phyloP scores from a whole-genome alignment of 805 yeast genomes.

The Kodamaea lidongshanica region DNA sequence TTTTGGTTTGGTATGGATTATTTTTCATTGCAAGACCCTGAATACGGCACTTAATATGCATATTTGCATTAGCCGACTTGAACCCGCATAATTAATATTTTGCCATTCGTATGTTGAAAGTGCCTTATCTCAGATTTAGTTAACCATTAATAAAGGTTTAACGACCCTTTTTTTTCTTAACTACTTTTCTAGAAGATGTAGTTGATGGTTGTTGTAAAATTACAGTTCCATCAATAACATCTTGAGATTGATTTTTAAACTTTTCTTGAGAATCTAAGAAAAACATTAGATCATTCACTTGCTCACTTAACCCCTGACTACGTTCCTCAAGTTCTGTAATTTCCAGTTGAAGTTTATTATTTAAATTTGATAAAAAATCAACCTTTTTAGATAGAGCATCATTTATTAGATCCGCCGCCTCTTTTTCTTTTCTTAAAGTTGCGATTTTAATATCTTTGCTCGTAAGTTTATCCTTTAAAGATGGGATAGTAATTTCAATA shows the following conservation, averaged over 20 bases:
- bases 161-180: slow-evolving; percentile 17
- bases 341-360: slow-evolving; percentile 20
- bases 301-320: slow-evolving; percentile 51
- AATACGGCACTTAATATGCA: too few species aligned
- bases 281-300: slow-evolving; percentile 74
- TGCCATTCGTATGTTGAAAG: too few species aligned
- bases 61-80: too few species aligned
- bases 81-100: too few species aligned
- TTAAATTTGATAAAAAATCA: slow-evolving; percentile 25
- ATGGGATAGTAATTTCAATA: slow-evolving; percentile 25
- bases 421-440: slow-evolving; percentile 26
- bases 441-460: slow-evolving; percentile 25
- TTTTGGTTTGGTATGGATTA: too few species aligned
- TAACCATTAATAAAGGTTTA: too few species aligned
- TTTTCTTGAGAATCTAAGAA: slow-evolving; percentile 68
- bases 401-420: slow-evolving; percentile 26
- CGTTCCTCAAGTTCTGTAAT: slow-evolving; percentile 25
- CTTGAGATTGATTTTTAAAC: slow-evolving; percentile 64
- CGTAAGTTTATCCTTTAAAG: slow-evolving; percentile 26
- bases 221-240: slow-evolving; percentile 64
- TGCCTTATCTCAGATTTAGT: too few species aligned
- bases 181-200: too few species aligned
- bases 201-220: slow-evolving; percentile 31
- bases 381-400: slow-evolving; percentile 36
- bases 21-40: too few species aligned